Conservation (phyloP, 148 eudicot species). For the Rhododendron henanense region DNA sequence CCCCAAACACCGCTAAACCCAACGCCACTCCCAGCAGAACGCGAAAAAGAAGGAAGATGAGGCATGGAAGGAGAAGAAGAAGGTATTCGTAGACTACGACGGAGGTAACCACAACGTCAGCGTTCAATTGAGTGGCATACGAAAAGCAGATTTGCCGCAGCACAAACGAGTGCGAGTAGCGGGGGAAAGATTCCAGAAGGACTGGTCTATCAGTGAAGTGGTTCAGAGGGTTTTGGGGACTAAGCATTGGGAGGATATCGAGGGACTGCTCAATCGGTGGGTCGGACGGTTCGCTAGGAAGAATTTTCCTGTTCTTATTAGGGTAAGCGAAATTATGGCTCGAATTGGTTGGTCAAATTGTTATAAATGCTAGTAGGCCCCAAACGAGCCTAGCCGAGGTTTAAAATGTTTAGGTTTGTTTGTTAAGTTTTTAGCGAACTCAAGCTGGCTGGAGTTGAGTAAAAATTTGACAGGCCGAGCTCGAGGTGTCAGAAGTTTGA, state of each 20-base stretch:
- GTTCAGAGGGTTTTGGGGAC: constrained; percentile 45
- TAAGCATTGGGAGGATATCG: constrained; percentile 48
- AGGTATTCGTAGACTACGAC: constrained; percentile 59
- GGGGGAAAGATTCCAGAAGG: constrained; percentile 74
- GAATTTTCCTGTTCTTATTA: too few species aligned
- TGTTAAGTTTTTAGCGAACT: neutral
- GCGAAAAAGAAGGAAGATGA: too few species aligned
- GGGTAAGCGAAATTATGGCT: too few species aligned
- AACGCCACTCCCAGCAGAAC: neutral
- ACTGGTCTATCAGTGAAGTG: constrained; percentile 63
- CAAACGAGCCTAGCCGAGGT: neutral
- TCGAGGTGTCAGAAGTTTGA: neutral
- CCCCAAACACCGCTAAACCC: neutral
- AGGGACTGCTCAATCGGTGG: constrained; percentile 61
- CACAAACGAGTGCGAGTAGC: constrained; percentile 49
- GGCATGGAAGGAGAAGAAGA: neutral
- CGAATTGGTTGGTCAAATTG: too few species aligned
- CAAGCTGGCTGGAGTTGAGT: neutral
- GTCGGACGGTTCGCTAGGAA: too few species aligned
- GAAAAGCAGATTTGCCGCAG: constrained; percentile 55
- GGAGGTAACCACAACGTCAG: constrained; percentile 50
- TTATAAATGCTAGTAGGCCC: too few species aligned
- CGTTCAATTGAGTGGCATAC: constrained; percentile 50
- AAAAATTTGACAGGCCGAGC: neutral
- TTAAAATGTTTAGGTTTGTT: neutral